phyloP scores from a whole-genome alignment of 2,329 filamentous ascomycete genomes.

The Trematosphaeria pertusa region DNA sequence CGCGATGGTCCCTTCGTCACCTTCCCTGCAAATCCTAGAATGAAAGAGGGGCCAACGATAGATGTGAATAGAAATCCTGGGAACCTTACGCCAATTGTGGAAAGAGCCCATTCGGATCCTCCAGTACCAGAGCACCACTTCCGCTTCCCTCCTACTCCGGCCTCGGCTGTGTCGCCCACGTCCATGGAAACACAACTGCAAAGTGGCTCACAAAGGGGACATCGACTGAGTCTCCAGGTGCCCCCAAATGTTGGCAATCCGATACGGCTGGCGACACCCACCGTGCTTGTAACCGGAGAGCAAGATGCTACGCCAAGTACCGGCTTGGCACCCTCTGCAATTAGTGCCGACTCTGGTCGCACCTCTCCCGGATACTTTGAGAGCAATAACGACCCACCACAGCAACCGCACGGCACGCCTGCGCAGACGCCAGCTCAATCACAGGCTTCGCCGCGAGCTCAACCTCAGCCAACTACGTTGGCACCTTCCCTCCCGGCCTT shows the following conservation, averaged over 20 bases:
- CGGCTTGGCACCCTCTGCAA: conserved; percentile 30
- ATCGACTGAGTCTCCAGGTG: conserved; percentile 67
- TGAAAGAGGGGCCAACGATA: conserved; percentile 56
- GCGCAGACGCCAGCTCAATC: conserved; percentile 33
- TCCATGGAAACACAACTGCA: conserved; percentile 30
- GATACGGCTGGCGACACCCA: conserved; percentile 68
- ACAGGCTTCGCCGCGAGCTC: conserved; percentile 35
- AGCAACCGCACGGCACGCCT: conserved; percentile 32
- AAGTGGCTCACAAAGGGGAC: conserved; percentile 49
- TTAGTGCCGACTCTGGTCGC: conserved; percentile 26
- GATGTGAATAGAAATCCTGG: conserved; percentile 52
- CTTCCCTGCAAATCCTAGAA: conserved; percentile 67
- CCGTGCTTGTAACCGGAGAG: conserved; percentile 62
- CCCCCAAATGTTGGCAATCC: conserved; percentile 66
- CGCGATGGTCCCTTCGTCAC: conserved; percentile 73
- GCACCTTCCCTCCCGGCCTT: conserved; percentile 24
- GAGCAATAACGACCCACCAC: conserved; percentile 13
- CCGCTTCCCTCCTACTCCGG: conserved; percentile 48
- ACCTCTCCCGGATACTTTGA: conserved; percentile 28
- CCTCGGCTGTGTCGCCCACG: conserved; percentile 45
- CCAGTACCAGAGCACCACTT: conserved; percentile 44
- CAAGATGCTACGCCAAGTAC: conserved; percentile 35
- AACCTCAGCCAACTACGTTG: conserved; percentile 14
- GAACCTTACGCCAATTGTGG: conserved; percentile 52
- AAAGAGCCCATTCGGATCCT: conserved; percentile 52